A percentile compares a stretch with the other conserved stretches of the same genome.
These are phyloP conservation scores for Lentinula sp. DNA, from an alignment of 768 basidiomycete genomes.

Conservation along the genomic window DNA sequence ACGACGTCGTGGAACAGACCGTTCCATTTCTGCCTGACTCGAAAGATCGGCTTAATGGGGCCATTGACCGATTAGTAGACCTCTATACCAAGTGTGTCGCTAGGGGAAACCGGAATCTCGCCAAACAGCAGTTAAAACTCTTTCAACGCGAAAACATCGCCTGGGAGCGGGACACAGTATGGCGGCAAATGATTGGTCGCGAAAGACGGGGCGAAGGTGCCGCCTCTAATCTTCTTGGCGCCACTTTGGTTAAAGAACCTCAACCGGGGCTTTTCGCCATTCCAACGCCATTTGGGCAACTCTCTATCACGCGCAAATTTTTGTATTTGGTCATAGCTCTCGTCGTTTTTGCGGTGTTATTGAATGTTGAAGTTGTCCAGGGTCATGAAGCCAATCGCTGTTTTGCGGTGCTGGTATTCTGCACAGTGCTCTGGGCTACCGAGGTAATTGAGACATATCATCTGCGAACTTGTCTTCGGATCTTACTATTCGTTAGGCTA, in stretches of 20 bases:
- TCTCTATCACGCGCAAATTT: conserved; percentile 61
- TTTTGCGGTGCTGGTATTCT: conserved; percentile 83
- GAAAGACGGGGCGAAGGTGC: conserved; percentile 61
- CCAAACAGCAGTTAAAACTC: conserved; percentile 76
- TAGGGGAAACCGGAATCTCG: conserved; percentile 57
- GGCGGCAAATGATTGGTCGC: conserved; percentile 90
- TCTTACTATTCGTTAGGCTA: conserved; percentile 54
- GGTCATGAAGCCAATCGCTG: conserved; percentile 78
- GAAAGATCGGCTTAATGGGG: conserved; percentile 55
- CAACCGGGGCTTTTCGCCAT: conserved; percentile 46
- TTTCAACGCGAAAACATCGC: conserved; percentile 92
- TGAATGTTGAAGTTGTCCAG: conserved; percentile 57
- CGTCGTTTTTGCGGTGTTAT: conserved; percentile 48
- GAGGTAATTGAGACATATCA: conserved; percentile 48
- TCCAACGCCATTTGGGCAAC: conserved; percentile 57
- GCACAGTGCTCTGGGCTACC: conserved; percentile 93
- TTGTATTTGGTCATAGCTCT: conserved; percentile 55
- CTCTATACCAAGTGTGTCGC: conserved; percentile 87
- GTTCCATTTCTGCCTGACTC: conserved; percentile 62
- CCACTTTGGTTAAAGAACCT: conserved; percentile 36
- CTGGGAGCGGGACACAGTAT: conserved; percentile 96
- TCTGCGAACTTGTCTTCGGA: background rate
- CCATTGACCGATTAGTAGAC: conserved; percentile 53
- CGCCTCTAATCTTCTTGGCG: conserved; percentile 32
- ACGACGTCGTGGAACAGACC: conserved; percentile 58